Conservation (phyloP, 768 basidiomycete species). For the Phanerochaete carnosa region DNA sequence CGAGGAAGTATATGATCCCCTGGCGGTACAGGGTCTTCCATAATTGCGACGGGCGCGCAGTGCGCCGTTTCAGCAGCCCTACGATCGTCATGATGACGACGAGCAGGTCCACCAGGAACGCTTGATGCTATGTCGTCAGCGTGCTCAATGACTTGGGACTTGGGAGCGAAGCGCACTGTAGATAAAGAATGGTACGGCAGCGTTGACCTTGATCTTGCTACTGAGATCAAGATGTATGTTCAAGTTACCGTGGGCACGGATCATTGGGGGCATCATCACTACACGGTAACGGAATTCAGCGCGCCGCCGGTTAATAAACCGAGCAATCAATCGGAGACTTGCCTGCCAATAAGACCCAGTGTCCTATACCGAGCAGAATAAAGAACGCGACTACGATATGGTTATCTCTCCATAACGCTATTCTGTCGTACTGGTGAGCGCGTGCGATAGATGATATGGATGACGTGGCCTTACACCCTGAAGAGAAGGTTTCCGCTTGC, state of each 20-base stretch:
- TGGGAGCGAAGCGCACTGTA: background rate
- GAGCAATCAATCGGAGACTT: background rate
- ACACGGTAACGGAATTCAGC: background rate
- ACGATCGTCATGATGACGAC: background rate
- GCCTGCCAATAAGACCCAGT: background rate
- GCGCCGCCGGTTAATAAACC: background rate
- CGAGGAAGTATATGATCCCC: background rate
- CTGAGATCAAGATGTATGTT: background rate
- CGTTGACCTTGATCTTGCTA: background rate
- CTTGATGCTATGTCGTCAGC: background rate
- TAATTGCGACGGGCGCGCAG: background rate
- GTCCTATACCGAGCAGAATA: background rate
- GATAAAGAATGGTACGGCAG: background rate
- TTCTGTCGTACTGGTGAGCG: background rate
- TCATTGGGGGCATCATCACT: background rate
- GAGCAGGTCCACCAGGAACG: background rate
- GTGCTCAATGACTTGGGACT: too few relatives aligned
- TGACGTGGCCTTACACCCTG: background rate
- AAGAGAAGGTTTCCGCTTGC: constrained; percentile 3
- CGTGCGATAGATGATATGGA: background rate
- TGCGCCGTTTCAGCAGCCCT: background rate
- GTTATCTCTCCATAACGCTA: background rate
- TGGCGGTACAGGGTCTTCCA: background rate
- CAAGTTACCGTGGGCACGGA: background rate
- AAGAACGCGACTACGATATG: background rate